phyloP scores from a whole-genome alignment of 176 grass and related monocot species.

The Chloris gayana region DNA sequence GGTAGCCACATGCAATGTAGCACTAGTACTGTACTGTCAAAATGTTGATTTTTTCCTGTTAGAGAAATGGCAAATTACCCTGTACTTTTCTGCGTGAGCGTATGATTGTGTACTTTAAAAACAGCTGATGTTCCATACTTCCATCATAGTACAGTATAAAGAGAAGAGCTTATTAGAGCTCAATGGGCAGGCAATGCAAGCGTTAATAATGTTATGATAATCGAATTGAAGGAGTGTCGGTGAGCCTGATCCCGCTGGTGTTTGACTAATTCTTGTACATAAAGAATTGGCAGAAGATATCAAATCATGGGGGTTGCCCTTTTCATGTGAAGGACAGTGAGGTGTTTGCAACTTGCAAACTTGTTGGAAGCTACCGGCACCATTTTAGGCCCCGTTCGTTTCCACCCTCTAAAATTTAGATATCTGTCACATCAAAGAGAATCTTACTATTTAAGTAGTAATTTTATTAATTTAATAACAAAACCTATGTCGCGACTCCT shows the following conservation, averaged over 20 bases:
- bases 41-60: neutral
- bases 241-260: conserved; percentile 4
- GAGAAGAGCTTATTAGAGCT: neutral
- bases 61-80: neutral
- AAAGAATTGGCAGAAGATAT: neutral
- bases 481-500: too few relatives aligned
- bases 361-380: neutral
- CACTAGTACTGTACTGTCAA: conserved; percentile 5
- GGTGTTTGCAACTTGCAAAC: conserved; percentile 2
- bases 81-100: neutral
- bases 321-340: conserved; percentile 21
- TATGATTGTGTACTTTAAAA: neutral
- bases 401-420: too few relatives aligned
- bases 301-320: conserved; percentile 9
- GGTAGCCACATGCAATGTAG: conserved; percentile 33
- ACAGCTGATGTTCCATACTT: neutral
- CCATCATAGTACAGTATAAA: neutral
- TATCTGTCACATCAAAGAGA: too few relatives aligned
- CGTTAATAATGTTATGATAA: neutral
- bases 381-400: neutral
- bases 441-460: too few relatives aligned
- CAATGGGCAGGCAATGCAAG: neutral
- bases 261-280: conserved; percentile 7
- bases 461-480: too few relatives aligned
- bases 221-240: conserved; percentile 9